Base-by-base conservation (phyloP, 805 yeast genomes). In the Hanseniaspora vineae region DNA sequence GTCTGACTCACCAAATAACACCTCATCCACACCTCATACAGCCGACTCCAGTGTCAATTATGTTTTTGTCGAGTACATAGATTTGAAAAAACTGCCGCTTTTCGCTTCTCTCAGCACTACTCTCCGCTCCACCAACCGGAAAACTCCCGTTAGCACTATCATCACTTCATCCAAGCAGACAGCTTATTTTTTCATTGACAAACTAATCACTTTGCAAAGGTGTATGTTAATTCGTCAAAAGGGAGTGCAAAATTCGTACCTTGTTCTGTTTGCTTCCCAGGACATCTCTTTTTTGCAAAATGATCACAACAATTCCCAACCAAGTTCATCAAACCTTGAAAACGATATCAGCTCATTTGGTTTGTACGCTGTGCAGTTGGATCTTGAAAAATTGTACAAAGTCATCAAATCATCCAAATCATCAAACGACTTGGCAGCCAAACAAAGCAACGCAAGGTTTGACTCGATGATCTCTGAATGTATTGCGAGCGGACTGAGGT, bases 401-500 rank as follows among this genome's bases (percentile, higher is more conserved):
- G 20, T 20, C 13, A 19, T 40, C 15, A 40, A 40, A 20, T 14
- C 15, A 12, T 23, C 43, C 2, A 40, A 23, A 13, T 23, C 29
- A 23, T 5, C 29, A 23, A 23, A 23, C 4, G 29, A 23, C 8
- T 8, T 5, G 4, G 29, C 29, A 23, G 29, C 29, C 29, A 23
- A 23, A 23, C 29, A 23, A 23, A 23, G 29, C 8, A 23, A 23
- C 8, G 29, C 29, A 8, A 23, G 29, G n/a, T 20, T 63, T 47
- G 55, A 59, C 45, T 59, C 62, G 15, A 59, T 58, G 8, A 44
- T 68, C 23, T 66, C 70, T 5, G 58, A 58, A 42, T 54, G 66
- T 48, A 60, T 69, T 14, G 52, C 61, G 13, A 58, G 66, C 44
- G 72, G 70, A 39, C 55, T 69, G 42, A 57, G 69, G 37, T 49